These are phyloP conservation scores for Lipomyces chichibuensis DNA, from an alignment of 805 yeast species.

Conservation along the genomic window DNA sequence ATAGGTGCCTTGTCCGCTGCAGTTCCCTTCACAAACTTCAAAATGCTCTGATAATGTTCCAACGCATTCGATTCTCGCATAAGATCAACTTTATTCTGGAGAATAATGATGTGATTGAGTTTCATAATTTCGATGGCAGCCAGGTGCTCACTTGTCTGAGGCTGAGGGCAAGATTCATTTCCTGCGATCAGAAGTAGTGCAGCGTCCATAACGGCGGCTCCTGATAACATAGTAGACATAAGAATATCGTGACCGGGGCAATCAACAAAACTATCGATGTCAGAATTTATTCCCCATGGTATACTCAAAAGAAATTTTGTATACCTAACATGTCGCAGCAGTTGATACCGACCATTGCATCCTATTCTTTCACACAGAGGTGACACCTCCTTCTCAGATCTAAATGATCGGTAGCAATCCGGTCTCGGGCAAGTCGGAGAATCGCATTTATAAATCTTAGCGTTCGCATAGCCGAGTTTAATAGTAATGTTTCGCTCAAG, in stretches of 20 bases:
- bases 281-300: not conserved
- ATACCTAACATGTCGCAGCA: slow-evolving; percentile 79
- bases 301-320: not conserved
- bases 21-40: slow-evolving; percentile 93
- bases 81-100: slow-evolving; percentile 97
- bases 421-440: slow-evolving; percentile 88
- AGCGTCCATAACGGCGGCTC: slow-evolving; percentile 99
- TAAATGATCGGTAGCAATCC: slow-evolving; percentile 90
- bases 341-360: slow-evolving; percentile 83
- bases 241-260: slow-evolving; percentile 99
- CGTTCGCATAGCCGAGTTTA: slow-evolving; percentile 98
- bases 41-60: slow-evolving; percentile 91
- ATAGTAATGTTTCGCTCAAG: slow-evolving; percentile 98
- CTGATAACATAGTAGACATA: slow-evolving; percentile 99
- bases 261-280: slow-evolving; percentile 77
- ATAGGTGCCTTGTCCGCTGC: slow-evolving; percentile 99
- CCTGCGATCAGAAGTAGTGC: slow-evolving; percentile 95
- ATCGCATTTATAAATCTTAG: slow-evolving; percentile 93
- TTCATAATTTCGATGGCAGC: slow-evolving; percentile 99
- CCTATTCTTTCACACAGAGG: slow-evolving; percentile 91
- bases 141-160: slow-evolving; percentile 98
- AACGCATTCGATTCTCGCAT: slow-evolving; percentile 96
- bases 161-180: slow-evolving; percentile 99
- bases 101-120: slow-evolving; percentile 90
- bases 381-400: slow-evolving; percentile 89